Evolutionary conservation across 2,329 filamentous ascomycete species (phyloP), one percentile per base, ranked within the genome.

Genomic region (Blastomyces emzantsi): DNA sequence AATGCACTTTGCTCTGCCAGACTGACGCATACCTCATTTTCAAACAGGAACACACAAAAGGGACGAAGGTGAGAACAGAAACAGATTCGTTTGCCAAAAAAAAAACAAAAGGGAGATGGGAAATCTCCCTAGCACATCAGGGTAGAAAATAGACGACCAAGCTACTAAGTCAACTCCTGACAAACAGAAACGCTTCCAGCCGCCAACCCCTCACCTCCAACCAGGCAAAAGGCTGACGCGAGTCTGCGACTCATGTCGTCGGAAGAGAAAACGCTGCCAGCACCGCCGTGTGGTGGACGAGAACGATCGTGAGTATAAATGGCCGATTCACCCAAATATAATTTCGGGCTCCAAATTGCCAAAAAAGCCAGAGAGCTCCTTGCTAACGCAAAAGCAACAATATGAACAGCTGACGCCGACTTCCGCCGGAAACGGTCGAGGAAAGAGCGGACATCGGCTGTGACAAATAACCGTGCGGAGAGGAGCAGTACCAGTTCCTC

Each of bases 261-360:
- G 62, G 19, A 68, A 68, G 61, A 62, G 67, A 43, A 69, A 69
- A 61, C 64, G 67, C 52, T 69, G 67, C 60, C 63, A 67, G 56
- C 67, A 69, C 41, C 66, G 67, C 43, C 64, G 66, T 33, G 66
- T 69, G 9, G 67, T 69, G 11, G 65, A 69, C 62, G 65, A 65
- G 22, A 63, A 67, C 56, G 66, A 69, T 43, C 66, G 67, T 69
- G 63, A 64, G 67, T 69, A 17, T 13, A 33, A 33, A 49, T 49
- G 22, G n/a, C 19, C 11, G 22, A 13, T n/a, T 22, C 19, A 47
- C 19, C 4, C 3, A 47, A 11, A 49, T 5, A 49, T 49, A 49
- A 19, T 33, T 19, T 2, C 28, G 33, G 15, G 2, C 28, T 30
- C 28, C 25, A 13, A 39, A 19, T 39, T 13, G 9, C 33, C 4